Percentiles rank a stretch among this genome's conserved stretches.
phyloP scores from a whole-genome alignment of 2,329 filamentous ascomycete genomes.

The Orbilia oligospora region DNA sequence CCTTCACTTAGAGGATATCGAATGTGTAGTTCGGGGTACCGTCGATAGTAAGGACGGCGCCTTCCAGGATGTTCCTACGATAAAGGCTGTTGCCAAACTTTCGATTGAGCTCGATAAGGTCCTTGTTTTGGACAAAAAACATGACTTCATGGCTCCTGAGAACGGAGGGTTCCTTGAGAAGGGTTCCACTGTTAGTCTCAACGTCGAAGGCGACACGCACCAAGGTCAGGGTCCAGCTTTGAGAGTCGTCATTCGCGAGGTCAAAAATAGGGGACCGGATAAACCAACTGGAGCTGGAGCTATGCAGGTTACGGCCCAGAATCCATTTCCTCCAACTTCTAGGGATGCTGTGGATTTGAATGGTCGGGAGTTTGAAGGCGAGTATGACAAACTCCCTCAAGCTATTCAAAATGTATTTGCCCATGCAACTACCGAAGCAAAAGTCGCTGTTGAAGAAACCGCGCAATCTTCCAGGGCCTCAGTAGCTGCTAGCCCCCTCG shows the following conservation, averaged over 20 bases:
- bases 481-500: neutral
- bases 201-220: constrained; percentile 19
- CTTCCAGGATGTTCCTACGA: constrained; percentile 4
- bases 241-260: neutral
- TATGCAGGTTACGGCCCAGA: neutral
- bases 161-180: constrained; percentile 36
- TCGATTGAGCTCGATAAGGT: constrained; percentile 44
- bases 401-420: neutral
- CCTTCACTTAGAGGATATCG: constrained; percentile 43
- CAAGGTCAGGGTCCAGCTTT: constrained; percentile 26
- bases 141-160: constrained; percentile 24
- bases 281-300: neutral
- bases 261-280: neutral
- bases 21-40: constrained; percentile 34
- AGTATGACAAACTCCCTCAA: neutral
- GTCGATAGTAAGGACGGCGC: constrained; percentile 34
- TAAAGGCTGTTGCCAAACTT: constrained; percentile 22
- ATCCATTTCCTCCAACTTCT: neutral
- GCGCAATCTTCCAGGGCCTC: neutral
- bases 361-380: neutral
- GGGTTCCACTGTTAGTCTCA: constrained; percentile 28
- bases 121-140: constrained; percentile 30
- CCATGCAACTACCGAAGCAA: neutral
- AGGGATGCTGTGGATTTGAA: neutral
- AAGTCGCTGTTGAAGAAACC: neutral